Evolutionary conservation across 2,329 filamentous ascomycete genomes (phyloP).

Genomic region (Ambrosiella beaveri): DNA sequence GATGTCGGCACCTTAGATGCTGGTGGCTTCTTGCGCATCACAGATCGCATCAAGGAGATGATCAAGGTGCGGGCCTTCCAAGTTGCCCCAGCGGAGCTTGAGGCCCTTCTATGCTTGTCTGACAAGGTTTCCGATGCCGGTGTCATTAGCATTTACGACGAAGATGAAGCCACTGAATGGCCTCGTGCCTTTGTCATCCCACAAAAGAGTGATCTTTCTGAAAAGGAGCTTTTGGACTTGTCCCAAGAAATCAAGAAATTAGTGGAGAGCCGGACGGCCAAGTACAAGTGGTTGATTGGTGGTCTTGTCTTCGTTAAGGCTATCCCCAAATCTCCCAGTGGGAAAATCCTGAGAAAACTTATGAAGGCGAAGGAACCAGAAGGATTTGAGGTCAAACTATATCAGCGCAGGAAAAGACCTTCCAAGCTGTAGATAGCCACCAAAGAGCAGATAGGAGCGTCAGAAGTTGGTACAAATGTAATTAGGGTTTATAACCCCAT

Average conservation of each 20-base stretch:
- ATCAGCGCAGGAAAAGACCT: constrained; percentile 12
- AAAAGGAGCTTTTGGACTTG: constrained; percentile 23
- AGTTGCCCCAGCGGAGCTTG: constrained; percentile 37
- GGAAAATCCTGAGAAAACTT: constrained; percentile 29
- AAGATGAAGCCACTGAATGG: constrained; percentile 41
- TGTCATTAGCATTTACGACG: constrained; percentile 40
- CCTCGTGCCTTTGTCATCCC: constrained; percentile 46
- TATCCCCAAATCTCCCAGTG: constrained; percentile 53
- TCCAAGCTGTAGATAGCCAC: constrained; percentile 10
- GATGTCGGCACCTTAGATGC: constrained; percentile 46
- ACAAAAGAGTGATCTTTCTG: constrained; percentile 19
- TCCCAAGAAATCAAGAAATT: constrained; percentile 37
- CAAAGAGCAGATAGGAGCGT: neutral
- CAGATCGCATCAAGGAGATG: constrained; percentile 54
- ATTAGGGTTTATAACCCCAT: neutral
- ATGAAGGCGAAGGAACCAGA: constrained; percentile 25
- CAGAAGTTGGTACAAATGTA: neutral
- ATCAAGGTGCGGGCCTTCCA: constrained; percentile 46
- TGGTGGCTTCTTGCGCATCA: constrained; percentile 42
- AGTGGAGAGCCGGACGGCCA: constrained; percentile 41
- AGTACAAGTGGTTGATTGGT: constrained; percentile 51
- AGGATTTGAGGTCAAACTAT: constrained; percentile 22
- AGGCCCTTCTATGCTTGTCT: constrained; percentile 22
- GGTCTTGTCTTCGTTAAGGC: constrained; percentile 51
- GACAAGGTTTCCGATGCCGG: constrained; percentile 42